Evolutionary conservation across 2,329 filamentous ascomycete species (phyloP).

Genomic region (Teratosphaeria destructans): DNA sequence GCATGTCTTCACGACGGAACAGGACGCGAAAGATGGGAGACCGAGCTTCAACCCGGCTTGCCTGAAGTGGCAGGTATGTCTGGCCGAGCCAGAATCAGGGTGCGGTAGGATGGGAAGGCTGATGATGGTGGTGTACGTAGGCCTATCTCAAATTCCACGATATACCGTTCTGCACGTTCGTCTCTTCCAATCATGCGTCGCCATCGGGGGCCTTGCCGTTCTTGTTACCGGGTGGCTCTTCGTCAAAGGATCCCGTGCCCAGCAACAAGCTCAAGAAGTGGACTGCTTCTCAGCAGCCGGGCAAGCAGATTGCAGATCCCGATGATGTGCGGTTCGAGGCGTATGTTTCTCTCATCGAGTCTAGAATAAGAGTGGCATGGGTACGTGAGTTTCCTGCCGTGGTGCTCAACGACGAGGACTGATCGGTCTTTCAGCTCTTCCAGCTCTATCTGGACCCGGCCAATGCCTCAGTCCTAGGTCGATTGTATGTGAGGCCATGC

Average conservation of each 20-base stretch:
- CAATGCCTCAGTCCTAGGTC: constrained; percentile 58
- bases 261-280: constrained; percentile 61
- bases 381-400: constrained; percentile 34
- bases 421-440: constrained; percentile 47
- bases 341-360: constrained; percentile 68
- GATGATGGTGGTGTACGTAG: constrained; percentile 36
- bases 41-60: constrained; percentile 88
- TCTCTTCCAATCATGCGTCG: constrained; percentile 88
- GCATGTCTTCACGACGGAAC: constrained; percentile 63
- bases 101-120: background rate
- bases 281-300: constrained; percentile 34
- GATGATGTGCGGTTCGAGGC: constrained; percentile 54
- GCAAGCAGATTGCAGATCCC: constrained; percentile 31
- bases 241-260: constrained; percentile 37
- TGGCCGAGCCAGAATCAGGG: background rate
- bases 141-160: constrained; percentile 71
- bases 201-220: constrained; percentile 84
- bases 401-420: background rate
- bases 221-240: constrained; percentile 43
- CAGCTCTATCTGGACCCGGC: constrained; percentile 63
- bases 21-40: constrained; percentile 49
- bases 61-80: constrained; percentile 84
- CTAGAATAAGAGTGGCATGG: constrained; percentile 76
- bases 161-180: constrained; percentile 53
- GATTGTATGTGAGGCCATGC: constrained; percentile 59